These are phyloP conservation scores for Cryphonectria parasitica DNA, from an alignment of 2,329 filamentous ascomycete species.

Conservation along the genomic window DNA sequence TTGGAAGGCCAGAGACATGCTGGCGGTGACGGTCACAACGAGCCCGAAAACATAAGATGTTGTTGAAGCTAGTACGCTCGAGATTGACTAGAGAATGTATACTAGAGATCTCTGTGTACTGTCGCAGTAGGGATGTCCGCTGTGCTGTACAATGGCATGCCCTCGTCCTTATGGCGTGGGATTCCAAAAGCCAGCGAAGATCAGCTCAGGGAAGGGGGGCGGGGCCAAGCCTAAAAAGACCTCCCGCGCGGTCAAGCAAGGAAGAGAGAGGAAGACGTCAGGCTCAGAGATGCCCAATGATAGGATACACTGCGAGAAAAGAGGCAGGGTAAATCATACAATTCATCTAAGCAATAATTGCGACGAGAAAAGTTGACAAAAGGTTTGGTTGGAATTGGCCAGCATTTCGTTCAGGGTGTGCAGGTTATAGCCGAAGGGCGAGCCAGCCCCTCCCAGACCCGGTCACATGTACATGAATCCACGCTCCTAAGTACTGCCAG, in stretches of 20 bases:
- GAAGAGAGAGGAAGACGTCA: background rate
- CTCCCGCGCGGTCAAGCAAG: background rate
- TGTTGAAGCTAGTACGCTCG: background rate
- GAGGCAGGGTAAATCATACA: background rate
- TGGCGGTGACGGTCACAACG: conserved; percentile 5
- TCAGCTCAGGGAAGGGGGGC: background rate
- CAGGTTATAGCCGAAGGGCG: conserved; percentile 13
- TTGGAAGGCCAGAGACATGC: conserved; percentile 31
- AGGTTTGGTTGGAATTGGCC: conserved; percentile 8
- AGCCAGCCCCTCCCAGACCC: background rate
- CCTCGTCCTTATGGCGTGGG: background rate
- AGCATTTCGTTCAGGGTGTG: background rate
- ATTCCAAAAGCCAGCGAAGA: background rate
- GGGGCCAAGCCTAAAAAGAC: background rate
- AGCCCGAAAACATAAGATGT: conserved; percentile 10
- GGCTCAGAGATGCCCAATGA: background rate
- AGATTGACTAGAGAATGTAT: background rate
- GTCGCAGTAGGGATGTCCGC: background rate
- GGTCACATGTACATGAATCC: background rate
- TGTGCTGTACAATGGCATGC: background rate
- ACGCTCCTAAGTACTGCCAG: background rate
- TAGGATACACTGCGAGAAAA: background rate
- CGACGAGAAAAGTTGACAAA: background rate
- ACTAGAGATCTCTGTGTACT: background rate
- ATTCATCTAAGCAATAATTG: background rate